These are phyloP conservation scores for Candida hungchunana DNA, from an alignment of 805 yeast species.

Conservation along the genomic window DNA sequence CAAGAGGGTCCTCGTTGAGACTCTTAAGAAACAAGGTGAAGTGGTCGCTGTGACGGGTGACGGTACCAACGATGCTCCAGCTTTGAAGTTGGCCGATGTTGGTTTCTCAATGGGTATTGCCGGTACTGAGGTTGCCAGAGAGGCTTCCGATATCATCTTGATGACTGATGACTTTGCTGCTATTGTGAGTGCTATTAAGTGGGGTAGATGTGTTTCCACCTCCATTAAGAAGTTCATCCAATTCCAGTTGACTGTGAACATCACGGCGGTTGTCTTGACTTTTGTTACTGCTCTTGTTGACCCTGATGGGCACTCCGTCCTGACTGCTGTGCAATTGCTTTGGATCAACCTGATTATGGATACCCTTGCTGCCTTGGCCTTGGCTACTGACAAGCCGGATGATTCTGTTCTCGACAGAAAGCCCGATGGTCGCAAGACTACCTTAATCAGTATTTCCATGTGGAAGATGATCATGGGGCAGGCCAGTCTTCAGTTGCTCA, in stretches of 20 bases:
- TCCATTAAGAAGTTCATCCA: constrained; percentile 95
- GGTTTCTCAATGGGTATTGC: constrained; percentile 99
- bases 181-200: constrained; percentile 92
- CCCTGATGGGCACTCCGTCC: constrained; percentile 72
- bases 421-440: constrained; percentile 78
- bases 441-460: constrained; percentile 85
- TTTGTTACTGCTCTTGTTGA: constrained; percentile 92
- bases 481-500: constrained; percentile 66
- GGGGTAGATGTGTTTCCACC: constrained; percentile 97
- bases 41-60: constrained; percentile 99
- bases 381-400: constrained; percentile 96
- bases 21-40: constrained; percentile 75
- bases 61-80: constrained; percentile 99
- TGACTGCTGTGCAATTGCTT: constrained; percentile 93
- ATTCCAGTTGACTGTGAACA: constrained; percentile 92
- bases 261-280: constrained; percentile 93
- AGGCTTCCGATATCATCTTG: constrained; percentile 87
- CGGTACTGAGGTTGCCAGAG: constrained; percentile 98
- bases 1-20: constrained; percentile 79
- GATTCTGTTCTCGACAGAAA: constrained; percentile 69
- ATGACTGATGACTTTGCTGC: constrained; percentile 94
- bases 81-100: constrained; percentile 92
- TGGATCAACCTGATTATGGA: constrained; percentile 99
- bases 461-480: constrained; percentile 98
- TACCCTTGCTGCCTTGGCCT: constrained; percentile 93